A percentile compares a stretch with the other conserved stretches of the same genome.
Conservation (phyloP, 208 protist genomes). For the Leishmania aethiopica region DNA sequence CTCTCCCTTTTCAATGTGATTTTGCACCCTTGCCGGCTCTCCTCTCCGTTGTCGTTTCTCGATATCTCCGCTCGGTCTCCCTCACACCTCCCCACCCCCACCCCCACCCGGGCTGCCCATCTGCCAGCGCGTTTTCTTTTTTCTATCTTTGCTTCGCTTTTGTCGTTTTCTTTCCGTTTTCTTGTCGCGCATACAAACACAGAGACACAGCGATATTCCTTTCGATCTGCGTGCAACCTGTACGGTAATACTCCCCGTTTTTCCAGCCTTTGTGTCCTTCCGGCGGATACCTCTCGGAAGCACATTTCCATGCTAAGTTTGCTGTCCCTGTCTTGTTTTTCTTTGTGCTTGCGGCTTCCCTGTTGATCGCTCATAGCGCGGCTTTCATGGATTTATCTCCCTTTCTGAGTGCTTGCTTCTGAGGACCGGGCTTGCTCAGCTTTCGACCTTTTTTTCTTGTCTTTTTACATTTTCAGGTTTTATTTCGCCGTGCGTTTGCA, state of each 20-base stretch:
- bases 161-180: background rate
- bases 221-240: background rate
- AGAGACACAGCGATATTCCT: background rate
- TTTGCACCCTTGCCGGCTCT: background rate
- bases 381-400: background rate
- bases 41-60: background rate
- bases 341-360: background rate
- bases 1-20: background rate
- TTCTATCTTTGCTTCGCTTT: background rate
- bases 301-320: background rate
- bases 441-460: slow-evolving; percentile 8
- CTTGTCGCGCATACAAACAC: background rate
- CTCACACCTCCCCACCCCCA: background rate
- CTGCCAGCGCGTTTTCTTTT: background rate
- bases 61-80: background rate
- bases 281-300: background rate
- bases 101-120: background rate
- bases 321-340: background rate
- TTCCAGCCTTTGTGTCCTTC: background rate
- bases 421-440: background rate
- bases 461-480: background rate
- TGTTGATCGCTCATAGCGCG: background rate
- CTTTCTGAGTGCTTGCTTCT: background rate
- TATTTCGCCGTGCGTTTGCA: background rate
- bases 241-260: background rate